Evolutionary conservation across 164 flowering plant genomes (phyloP).

Genomic region (Houttuynia cordata): DNA sequence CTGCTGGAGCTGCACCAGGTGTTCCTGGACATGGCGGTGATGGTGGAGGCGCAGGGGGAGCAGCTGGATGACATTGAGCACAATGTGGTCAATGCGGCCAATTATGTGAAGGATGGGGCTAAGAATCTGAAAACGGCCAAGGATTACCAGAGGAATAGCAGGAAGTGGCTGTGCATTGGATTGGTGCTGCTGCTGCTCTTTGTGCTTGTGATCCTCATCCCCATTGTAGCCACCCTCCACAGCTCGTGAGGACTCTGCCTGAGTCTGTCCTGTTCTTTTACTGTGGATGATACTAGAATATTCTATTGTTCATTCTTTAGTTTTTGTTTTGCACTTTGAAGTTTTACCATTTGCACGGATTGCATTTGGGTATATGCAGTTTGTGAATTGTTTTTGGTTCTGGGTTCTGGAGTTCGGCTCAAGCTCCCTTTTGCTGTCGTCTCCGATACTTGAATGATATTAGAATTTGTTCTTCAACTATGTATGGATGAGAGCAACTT

Average conservation of each 20-base stretch:
- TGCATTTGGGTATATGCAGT: not conserved
- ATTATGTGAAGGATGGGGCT: slow-evolving; percentile 20
- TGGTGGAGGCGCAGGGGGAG: slow-evolving; percentile 28
- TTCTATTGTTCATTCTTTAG: not conserved
- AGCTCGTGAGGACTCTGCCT: not conserved
- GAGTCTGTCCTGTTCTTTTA: too few species aligned
- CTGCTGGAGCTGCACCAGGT: slow-evolving; percentile 36
- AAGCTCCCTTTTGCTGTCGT: slow-evolving; percentile 3
- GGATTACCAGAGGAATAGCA: slow-evolving; percentile 19
- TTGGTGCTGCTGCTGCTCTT: slow-evolving; percentile 43
- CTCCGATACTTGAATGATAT: not conserved
- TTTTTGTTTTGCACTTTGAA: not conserved
- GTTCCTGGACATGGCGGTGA: slow-evolving; percentile 62
- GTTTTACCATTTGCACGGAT: not conserved
- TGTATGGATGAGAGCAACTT: too few species aligned
- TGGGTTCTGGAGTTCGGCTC: slow-evolving; percentile 7
- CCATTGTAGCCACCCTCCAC: slow-evolving; percentile 44
- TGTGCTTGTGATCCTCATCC: slow-evolving; percentile 46
- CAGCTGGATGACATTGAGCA: slow-evolving; percentile 24
- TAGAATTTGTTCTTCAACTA: too few species aligned
- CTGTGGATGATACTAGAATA: not conserved
- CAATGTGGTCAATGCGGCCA: slow-evolving; percentile 15
- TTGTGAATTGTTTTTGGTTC: not conserved
- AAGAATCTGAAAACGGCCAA: slow-evolving; percentile 16
- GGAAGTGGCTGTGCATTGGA: slow-evolving; percentile 46